A percentile compares a stretch with the other conserved stretches of the same genome.
Evolutionary conservation across 2,329 filamentous ascomycete species (phyloP).

Genomic region (Penicillium brevicompactum): DNA sequence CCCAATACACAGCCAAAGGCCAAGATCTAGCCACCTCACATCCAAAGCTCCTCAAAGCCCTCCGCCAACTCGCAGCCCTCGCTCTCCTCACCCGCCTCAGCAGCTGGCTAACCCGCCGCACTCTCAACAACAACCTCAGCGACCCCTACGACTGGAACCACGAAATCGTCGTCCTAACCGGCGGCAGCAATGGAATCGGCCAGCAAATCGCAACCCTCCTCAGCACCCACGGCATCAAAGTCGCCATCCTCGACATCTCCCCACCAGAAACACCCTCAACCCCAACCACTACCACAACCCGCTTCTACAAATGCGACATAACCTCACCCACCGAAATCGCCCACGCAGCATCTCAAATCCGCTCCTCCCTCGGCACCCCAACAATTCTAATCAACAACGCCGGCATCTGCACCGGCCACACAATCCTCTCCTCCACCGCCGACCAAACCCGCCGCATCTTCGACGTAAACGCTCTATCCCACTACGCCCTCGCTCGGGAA

Average conservation of each 20-base stretch:
- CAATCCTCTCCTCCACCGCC: constrained; percentile 61
- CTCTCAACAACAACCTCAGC: constrained; percentile 47
- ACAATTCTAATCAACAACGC: constrained; percentile 60
- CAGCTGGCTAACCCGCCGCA: constrained; percentile 54
- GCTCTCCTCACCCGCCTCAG: constrained; percentile 55
- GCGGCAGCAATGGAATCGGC: constrained; percentile 74
- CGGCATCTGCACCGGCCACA: constrained; percentile 54
- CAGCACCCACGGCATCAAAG: constrained; percentile 65
- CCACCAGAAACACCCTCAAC: constrained; percentile 21
- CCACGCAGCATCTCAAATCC: constrained; percentile 56
- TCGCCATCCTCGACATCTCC: constrained; percentile 67
- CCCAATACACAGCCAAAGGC: constrained; percentile 65
- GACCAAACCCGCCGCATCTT: constrained; percentile 65
- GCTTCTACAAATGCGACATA: constrained; percentile 72
- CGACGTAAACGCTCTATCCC: constrained; percentile 69
- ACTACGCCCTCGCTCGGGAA: constrained; percentile 66
- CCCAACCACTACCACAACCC: constrained; percentile 56
- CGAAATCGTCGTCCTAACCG: constrained; percentile 74
- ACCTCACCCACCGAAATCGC: constrained; percentile 59
- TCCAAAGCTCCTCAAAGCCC: constrained; percentile 54
- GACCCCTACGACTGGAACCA: constrained; percentile 57
- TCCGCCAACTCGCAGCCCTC: constrained; percentile 48
- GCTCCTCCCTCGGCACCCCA: constrained; percentile 61
- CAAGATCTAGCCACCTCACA: constrained; percentile 57
- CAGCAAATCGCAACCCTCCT: constrained; percentile 65